Base-by-base conservation (phyloP, 176 grass and related monocot genomes). In the Carex cristatella region DNA sequence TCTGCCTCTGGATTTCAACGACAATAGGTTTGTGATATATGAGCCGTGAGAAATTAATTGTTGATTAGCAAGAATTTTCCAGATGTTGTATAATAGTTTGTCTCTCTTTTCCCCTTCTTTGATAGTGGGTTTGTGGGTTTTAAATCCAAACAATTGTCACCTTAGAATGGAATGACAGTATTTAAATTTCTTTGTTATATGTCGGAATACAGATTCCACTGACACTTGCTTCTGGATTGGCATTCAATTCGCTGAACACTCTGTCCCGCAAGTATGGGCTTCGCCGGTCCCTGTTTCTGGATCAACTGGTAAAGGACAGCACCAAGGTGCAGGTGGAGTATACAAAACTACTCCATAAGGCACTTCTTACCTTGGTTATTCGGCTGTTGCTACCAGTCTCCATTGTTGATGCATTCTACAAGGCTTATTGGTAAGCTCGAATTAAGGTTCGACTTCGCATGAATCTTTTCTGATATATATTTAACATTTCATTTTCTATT, bases 271-370 rank as follows among this genome's bases (percentile, higher is more conserved):
- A 90, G 89, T 94, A 87, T 0, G 93, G 96, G 53, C 91, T 99
- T 65, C 80, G 93, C 19, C 85, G 91, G 10, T 91, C 94, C 44
- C 85, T 99, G 66, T 95, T 95, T 86, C 90, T 99, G 0, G 90
- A 96, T 83, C 87, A 81, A 46, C 82, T 95, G 77, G 61, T 66
- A 1, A 85, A 86, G 72, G 89, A 92, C 90, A 92, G 91, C 18
- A 65, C 73, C 78, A 88, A 92, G 66, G 87, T 99, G 1, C 88
- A 77, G 33, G 56, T 49, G 0, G 91, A 89, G 0, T 95, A 99
- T 84, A 81, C 44, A n/a, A 61, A 67, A 2, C 87, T 94, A 83
- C 87, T 95, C 31, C 72, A 85, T 0, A 62, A 93, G 0, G 88
- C 90, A 2, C 89, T 95, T 80, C 79, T 40, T 76, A 81, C 94